Conservation (phyloP, 768 basidiomycete genomes). For the Suillus paluster region DNA sequence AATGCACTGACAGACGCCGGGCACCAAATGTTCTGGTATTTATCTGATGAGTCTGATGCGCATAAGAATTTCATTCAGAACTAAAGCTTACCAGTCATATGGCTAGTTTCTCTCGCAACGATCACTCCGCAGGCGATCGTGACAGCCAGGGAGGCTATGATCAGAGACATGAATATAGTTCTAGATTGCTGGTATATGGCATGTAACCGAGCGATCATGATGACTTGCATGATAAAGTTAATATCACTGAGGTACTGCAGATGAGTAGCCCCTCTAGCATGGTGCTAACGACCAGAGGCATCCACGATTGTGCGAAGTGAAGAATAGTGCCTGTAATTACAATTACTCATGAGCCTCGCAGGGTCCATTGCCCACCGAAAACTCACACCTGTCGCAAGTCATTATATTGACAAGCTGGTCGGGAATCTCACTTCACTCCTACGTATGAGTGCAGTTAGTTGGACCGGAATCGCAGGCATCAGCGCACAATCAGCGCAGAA, state of each 20-base stretch:
- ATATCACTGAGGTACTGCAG: not conserved
- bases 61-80: not conserved
- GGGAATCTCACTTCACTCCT: not conserved
- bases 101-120: not conserved
- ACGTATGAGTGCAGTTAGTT: not conserved
- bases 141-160: not conserved
- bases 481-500: too few relatives aligned
- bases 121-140: not conserved
- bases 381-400: not conserved
- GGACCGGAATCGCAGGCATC: not conserved
- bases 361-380: too few relatives aligned
- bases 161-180: not conserved
- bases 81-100: not conserved
- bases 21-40: not conserved
- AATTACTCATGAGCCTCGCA: not conserved
- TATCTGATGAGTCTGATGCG: too few relatives aligned
- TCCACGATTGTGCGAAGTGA: not conserved
- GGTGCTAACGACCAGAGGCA: too few relatives aligned
- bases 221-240: not conserved
- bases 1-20: not conserved
- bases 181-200: not conserved
- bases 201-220: not conserved
- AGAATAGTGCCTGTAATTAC: not conserved
- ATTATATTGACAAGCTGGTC: not conserved
- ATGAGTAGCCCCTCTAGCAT: too few relatives aligned